Evolutionary conservation across 805 yeast genomes (phyloP), one percentile per base, ranked within the genome.

Genomic region (Yarrowia sp.): DNA sequence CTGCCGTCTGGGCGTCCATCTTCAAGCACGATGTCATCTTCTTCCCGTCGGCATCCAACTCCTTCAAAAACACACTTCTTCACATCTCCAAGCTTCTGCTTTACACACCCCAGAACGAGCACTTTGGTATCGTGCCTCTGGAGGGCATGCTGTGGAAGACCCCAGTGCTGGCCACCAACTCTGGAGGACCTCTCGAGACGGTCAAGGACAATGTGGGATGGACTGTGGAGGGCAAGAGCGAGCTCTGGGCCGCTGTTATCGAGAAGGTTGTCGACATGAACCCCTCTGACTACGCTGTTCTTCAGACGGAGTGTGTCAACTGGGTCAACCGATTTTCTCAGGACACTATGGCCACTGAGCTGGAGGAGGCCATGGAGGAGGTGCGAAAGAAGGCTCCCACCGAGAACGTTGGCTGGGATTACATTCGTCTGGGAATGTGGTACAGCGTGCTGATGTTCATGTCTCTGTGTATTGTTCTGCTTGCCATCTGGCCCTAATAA

Each of bases 101-200:
- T 46, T 94, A 94, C 71, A 94, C 99, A 0, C 99, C 99, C 2
- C 79, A 88, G 0, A 81, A 81, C 68, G 99, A 94, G 73, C 99
- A 94, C 75, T 94, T 94, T 71, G 99, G 99, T 13, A 94, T 94
- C 66, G 99, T 94, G 9, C 99, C 99, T 1, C 79, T 94, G 14
- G 99, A 94, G 72, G 92, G 97, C 12, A 92, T 94, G 97, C 80
- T 86, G 49, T 78, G 82, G 63, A 87, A 88, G 27, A 86, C 86
- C 0, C 90, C 96, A 0, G 97, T 92, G 0, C 75, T 94, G 58
- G 97, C 97, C 0, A 86, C 87, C 5, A 84, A 88, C 69, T 84
- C 84, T 38, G 99, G 99, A 25, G 99, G 99, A 0, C 99, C 99
- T 0, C 74, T 85, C 33, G 99, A 94, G 71, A 86, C 97, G 0